Conservation (phyloP, 1,284 basidiomycete species). For the Ustilago lituana region DNA sequence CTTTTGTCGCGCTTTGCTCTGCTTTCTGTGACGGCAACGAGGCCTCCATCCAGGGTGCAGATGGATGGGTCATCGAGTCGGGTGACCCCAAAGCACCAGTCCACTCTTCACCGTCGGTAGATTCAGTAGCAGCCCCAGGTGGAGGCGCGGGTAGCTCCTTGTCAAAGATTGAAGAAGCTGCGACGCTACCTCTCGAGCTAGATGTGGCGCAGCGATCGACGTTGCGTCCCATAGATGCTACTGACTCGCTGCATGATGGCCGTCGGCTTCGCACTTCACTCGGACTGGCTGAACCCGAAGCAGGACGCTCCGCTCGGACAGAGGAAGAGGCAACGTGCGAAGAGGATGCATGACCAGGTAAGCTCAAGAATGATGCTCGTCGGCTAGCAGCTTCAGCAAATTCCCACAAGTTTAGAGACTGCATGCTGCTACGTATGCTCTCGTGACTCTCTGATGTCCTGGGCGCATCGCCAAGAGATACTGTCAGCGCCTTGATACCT, state of each 20-base stretch:
- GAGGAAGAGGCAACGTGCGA: neutral
- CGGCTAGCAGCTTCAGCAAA: conserved; percentile 6
- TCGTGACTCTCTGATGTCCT: conserved; percentile 10
- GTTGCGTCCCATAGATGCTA: neutral
- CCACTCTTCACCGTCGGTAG: conserved; percentile 5
- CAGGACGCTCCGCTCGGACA: neutral
- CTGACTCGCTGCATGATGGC: conserved; percentile 9
- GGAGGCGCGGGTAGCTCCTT: conserved; percentile 26
- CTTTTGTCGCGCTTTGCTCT: neutral
- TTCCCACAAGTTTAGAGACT: conserved; percentile 9
- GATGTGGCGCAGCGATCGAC: conserved; percentile 2
- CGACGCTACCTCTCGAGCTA: conserved; percentile 13
- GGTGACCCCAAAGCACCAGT: neutral
- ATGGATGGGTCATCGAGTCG: neutral
- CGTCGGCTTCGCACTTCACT: conserved; percentile 6
- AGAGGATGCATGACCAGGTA: neutral
- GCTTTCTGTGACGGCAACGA: neutral
- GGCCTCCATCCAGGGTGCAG: neutral
- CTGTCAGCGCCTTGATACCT: neutral
- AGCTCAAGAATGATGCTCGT: conserved; percentile 6
- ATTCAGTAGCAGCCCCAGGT: neutral
- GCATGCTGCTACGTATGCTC: conserved; percentile 15
- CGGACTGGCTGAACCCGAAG: neutral
- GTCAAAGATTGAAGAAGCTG: conserved; percentile 18
- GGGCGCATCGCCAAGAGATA: neutral